phyloP scores from a whole-genome alignment of 495 filamentous ascomycete species.

The Articulospora tetracladia region DNA sequence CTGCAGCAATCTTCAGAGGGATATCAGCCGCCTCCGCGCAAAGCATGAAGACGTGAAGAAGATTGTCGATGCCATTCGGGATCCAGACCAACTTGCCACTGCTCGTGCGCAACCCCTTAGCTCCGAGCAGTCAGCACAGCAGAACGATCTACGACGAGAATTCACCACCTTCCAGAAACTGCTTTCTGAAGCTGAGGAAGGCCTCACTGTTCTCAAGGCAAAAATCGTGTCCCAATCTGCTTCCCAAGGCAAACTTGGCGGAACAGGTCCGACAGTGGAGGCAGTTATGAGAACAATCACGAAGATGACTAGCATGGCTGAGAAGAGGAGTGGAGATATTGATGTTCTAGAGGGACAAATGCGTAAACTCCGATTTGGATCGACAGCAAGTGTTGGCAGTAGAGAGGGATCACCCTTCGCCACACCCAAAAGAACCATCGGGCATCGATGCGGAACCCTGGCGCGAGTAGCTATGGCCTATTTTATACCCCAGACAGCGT shows the following conservation, averaged over 20 bases:
- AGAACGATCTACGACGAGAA: constrained; percentile 72
- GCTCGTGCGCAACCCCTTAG: constrained; percentile 69
- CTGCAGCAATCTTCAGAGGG: constrained; percentile 58
- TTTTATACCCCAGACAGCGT: constrained; percentile 35
- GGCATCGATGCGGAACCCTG: constrained; percentile 22
- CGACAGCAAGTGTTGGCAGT: constrained; percentile 41
- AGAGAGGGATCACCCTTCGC: constrained; percentile 57
- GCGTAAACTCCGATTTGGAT: constrained; percentile 59
- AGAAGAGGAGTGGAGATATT: constrained; percentile 82
- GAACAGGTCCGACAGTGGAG: constrained; percentile 72
- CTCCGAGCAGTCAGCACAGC: constrained; percentile 74
- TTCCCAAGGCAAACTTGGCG: constrained; percentile 36
- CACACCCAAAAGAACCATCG: constrained; percentile 46
- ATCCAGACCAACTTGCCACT: constrained; percentile 57
- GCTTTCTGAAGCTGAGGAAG: constrained; percentile 75
- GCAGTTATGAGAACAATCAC: constrained; percentile 84
- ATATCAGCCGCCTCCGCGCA: constrained; percentile 60
- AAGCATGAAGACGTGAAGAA: constrained; percentile 73
- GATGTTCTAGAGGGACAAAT: constrained; percentile 86
- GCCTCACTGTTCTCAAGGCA: constrained; percentile 74
- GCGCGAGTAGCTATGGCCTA: constrained; percentile 28
- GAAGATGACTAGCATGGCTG: constrained; percentile 89
- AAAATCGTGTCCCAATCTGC: constrained; percentile 59
- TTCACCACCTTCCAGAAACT: constrained; percentile 66
- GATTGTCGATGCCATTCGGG: constrained; percentile 54